Base-by-base conservation (phyloP, 108 stramenopile genomes). In the Cyclostephanos tholiformis region DNA sequence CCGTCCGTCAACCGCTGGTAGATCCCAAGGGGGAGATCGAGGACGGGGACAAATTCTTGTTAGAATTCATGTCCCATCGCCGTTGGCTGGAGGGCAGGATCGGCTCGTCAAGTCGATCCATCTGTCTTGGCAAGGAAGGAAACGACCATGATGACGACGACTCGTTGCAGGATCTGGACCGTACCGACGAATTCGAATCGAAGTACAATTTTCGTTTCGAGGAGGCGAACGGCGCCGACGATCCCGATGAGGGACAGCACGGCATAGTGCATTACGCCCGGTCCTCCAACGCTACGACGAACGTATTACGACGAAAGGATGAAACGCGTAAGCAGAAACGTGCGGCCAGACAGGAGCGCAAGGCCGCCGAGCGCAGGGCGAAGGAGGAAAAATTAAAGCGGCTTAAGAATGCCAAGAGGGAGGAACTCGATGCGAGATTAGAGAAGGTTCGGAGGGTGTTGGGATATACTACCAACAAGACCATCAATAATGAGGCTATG, bases 181-280 rank as follows among this genome's bases (percentile, higher is more conserved):
- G 76, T n/a, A 90, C 88, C 53, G 99, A 99, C 69, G 95, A 86
- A 20, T 99, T 96, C 82, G 99, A 99, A 88, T 87, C 91, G 65
- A 91, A 97, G 72, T 99, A 98, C 90, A 99, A 99, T 72, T 99
- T 99, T 74, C 92, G 99, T 22, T 99, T 98, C 79, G 99, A 99
- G 83, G 95, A 99, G 85, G 94, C 91, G 20, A 82, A 83, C 17
- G 80, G 74, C 55, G 75, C 85, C 39, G 64, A 68, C 36, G 69
- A 38, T 20, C 26, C 14, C 19, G 73, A 64, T 20, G 17, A 57
- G 59, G 89, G 88, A 14, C 63, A 74, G 9, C 76, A 88, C 32
- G 87, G 88, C 19, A 84, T 95, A 17, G 78, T 91, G 22, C 87
- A 85, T 46, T 97, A 96, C 72, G 90, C 95, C 26, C 91, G 96